Conservation (phyloP, 805 yeast species). For the Saccharomycopsis selenospora region DNA sequence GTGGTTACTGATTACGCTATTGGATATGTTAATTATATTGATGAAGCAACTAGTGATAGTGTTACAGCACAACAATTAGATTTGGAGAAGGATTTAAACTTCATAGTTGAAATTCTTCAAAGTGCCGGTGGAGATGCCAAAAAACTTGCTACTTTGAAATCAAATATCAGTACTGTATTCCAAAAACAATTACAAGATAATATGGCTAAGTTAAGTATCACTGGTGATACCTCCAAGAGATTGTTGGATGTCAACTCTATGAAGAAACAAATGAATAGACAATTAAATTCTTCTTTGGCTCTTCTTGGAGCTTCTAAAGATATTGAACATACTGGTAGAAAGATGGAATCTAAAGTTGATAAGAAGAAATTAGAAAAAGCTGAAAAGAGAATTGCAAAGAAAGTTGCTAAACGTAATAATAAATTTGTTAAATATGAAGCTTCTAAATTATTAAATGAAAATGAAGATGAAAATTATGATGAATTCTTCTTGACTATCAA, state of each 20-base stretch:
- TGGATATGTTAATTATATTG: conserved; percentile 81
- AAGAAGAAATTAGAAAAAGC: conserved; percentile 95
- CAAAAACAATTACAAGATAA: conserved; percentile 52
- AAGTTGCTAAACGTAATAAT: conserved; percentile 82
- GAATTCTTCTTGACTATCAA: conserved; percentile 91
- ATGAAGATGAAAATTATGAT: conserved; percentile 66
- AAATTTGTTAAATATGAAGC: conserved; percentile 87
- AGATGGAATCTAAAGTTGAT: conserved; percentile 90
- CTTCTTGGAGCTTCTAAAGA: conserved; percentile 72
- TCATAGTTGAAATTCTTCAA: conserved; percentile 54
- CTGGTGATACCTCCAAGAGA: conserved; percentile 85
- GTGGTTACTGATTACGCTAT: conserved; percentile 83
- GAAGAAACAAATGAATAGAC: conserved; percentile 54
- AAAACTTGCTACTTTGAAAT: conserved; percentile 45
- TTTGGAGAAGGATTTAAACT: conserved; percentile 58
- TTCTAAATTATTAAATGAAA: conserved; percentile 71
- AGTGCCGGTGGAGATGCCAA: conserved; percentile 76
- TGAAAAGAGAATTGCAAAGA: conserved; percentile 93
- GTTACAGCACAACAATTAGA: conserved; percentile 70
- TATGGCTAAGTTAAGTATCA: conserved; percentile 64
- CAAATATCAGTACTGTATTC: conserved; percentile 41
- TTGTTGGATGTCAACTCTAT: conserved; percentile 71
- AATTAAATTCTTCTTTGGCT: conserved; percentile 67
- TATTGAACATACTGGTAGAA: conserved; percentile 86
- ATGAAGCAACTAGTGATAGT: conserved; percentile 71